Percentiles rank a stretch among this genome's conserved stretches.
phyloP scores from a whole-genome alignment of 345 rosid genomes.

The Melaleuca alternifolia region DNA sequence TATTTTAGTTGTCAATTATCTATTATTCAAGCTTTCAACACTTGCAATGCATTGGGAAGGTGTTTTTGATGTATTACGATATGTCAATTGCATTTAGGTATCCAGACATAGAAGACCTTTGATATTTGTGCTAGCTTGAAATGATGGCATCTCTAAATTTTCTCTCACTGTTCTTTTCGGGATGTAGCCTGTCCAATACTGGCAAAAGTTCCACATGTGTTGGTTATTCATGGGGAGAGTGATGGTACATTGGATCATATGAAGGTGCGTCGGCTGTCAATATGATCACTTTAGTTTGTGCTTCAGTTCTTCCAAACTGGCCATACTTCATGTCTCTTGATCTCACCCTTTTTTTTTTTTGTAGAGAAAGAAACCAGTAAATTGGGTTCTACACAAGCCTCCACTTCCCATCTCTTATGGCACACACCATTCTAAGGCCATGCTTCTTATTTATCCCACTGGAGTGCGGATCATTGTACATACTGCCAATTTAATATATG shows the following conservation, averaged over 20 bases:
- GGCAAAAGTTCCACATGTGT: slow-evolving; percentile 54
- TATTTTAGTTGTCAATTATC: neutral
- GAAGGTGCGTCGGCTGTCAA: slow-evolving; percentile 43
- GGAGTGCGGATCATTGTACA: slow-evolving; percentile 85
- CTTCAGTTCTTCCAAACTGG: neutral
- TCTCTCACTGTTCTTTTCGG: neutral
- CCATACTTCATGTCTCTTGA: neutral
- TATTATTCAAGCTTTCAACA: neutral
- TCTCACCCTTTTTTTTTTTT: slow-evolving; percentile 4
- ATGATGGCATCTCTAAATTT: neutral
- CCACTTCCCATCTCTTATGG: slow-evolving; percentile 81
- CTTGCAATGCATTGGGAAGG: neutral
- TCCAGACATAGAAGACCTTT: neutral
- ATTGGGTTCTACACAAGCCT: slow-evolving; percentile 91
- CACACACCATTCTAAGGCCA: slow-evolving; percentile 93
- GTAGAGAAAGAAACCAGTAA: slow-evolving; percentile 70
- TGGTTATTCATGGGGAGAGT: slow-evolving; percentile 90
- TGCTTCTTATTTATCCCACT: slow-evolving; percentile 71
- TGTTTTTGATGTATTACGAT: neutral
- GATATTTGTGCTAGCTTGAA: neutral
- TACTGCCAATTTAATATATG: slow-evolving; percentile 81
- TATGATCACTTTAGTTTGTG: neutral
- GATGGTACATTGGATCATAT: slow-evolving; percentile 61
- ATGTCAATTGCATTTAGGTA: neutral
- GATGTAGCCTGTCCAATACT: slow-evolving; percentile 71